Evolutionary conservation across 169 alveolate species (phyloP), one percentile per base, ranked within the genome.

Genomic region (Amoebophrya sp.): DNA sequence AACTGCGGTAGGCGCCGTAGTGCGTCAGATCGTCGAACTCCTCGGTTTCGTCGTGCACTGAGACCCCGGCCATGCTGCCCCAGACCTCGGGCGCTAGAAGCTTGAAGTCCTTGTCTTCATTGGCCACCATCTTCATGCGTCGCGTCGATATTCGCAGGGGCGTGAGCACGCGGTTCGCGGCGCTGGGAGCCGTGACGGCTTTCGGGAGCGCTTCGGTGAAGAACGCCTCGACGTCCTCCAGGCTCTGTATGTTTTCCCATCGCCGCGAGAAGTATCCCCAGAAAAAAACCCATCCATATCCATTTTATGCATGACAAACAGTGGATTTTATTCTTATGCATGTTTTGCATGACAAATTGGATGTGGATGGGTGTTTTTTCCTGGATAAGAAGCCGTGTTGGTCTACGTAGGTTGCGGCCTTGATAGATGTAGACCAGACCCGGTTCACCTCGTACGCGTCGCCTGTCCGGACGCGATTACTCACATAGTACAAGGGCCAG

Each of bases 371-470:
- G n/a, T n/a, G n/a, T n/a, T n/a, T n/a, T n/a, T n/a, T n/a, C n/a
- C n/a, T n/a, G n/a, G n/a, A n/a, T n/a, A n/a, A n/a, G n/a, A n/a
- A n/a, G n/a, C n/a, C n/a, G n/a, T n/a, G n/a, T n/a, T n/a, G n/a
- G n/a, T n/a, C n/a, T n/a, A n/a, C n/a, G n/a, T n/a, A n/a, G n/a
- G n/a, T n/a, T n/a, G n/a, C n/a, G n/a, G n/a, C n/a, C n/a, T n/a
- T n/a, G n/a, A n/a, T n/a, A n/a, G n/a, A n/a, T n/a, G n/a, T n/a
- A n/a, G n/a, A n/a, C n/a, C n/a, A n/a, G 7, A 18, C 66, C 38
- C 83, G 83, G 83, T 66, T 66, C 32, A 66, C 83, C 32, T 66
- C 83, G 35, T 7, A 66, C 83, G 83, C 83, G 35, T 66, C 35
- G 10, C 32, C 35, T 25, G 18, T 25, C 35, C 83, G 83, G 2